Base-by-base conservation (phyloP, 1,284 basidiomycete genomes). In the Cerioporus squamosus region DNA sequence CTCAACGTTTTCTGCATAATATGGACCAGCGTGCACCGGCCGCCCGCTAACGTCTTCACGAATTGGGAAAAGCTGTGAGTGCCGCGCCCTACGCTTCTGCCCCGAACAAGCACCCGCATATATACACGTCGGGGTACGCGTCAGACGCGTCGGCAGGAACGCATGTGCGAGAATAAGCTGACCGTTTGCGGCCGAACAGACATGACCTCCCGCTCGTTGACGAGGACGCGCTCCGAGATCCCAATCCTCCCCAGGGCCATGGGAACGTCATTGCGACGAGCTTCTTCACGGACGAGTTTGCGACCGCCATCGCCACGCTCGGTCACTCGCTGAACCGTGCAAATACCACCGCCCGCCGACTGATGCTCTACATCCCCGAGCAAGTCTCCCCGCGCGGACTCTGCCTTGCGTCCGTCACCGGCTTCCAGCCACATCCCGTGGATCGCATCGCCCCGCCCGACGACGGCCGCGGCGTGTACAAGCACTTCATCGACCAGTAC, bases 201-300 rank as follows among this genome's bases (percentile, higher is more conserved):
- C 62, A 64, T 55, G 33, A 53, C 29, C 17, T 61, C 2, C 48
- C 62, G 2, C 51, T 64, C 7, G 54, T 64, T 12, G 40, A 61
- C 39, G 18, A 36, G 9, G 38, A 51, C n/a, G 50, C 49, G 2
- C 44, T 59, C 9, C 20, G 29, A 24, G 54, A 56, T 44, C 42
- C 44, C n/a, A 26, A 54, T 15, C 59, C 62, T 3, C 14, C 55
- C 2, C 26, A 49, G 40, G 45, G 45, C 14, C 44, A 51, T 47
- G 61, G 69, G 8, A 75, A 76, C 43, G 77, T 78, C 1, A 68
- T 81, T 43, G 76, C 79, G 1, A 75, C 77, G 6, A 70, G 77
- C 6, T 71, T 82, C 18, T 80, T 79, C 64, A 75, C 75, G 22
- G 76, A 82, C 63, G 66, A 72, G 6, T 81, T 73, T 60, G 73